phyloP scores from a whole-genome alignment of 2,329 filamentous ascomycete genomes.

The Aspergillaceae sp. region DNA sequence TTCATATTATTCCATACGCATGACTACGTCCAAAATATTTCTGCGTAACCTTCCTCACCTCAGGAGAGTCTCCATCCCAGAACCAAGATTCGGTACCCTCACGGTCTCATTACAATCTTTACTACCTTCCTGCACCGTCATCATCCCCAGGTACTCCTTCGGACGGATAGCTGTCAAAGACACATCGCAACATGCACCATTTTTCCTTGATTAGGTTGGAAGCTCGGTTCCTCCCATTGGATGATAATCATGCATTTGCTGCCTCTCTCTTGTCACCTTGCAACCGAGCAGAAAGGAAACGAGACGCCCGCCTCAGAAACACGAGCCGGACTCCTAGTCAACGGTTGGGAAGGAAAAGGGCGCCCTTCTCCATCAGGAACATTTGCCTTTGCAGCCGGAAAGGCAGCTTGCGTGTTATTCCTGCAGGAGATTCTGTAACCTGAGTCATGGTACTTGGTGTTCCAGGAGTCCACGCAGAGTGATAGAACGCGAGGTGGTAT shows the following conservation, averaged over 20 bases:
- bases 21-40: background rate
- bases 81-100: background rate
- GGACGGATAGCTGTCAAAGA: background rate
- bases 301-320: too few relatives aligned
- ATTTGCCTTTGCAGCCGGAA: background rate
- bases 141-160: background rate
- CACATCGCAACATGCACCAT: background rate
- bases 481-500: too few relatives aligned
- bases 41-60: slow-evolving; percentile 1
- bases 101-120: background rate
- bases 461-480: background rate
- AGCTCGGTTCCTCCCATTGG: background rate
- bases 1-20: background rate
- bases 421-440: background rate
- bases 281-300: too few relatives aligned
- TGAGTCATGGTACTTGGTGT: background rate
- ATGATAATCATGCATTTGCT: too few relatives aligned
- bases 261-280: too few relatives aligned
- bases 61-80: background rate
- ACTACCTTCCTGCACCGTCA: background rate
- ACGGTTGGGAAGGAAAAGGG: too few relatives aligned
- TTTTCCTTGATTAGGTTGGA: background rate
- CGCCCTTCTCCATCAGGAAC: background rate
- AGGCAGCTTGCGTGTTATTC: background rate
- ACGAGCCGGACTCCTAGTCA: too few relatives aligned